Evolutionary conservation across 2,329 filamentous ascomycete genomes (phyloP).

Genomic region (Catunica adiposa): DNA sequence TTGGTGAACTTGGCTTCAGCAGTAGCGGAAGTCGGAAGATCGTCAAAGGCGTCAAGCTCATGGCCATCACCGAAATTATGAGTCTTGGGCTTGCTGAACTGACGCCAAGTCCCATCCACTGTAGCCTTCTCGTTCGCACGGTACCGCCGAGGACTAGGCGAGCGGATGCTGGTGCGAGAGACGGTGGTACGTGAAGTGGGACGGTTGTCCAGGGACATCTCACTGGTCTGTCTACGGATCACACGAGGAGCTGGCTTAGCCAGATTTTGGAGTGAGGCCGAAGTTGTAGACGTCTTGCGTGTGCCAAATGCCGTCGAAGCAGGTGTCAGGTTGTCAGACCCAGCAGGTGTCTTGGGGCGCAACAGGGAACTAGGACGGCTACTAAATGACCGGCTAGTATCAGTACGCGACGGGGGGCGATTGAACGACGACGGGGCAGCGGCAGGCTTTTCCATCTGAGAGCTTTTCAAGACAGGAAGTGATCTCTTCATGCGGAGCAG

Average conservation of each 20-base stretch:
- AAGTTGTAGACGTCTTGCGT: slow-evolving; percentile 52
- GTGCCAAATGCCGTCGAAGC: background rate
- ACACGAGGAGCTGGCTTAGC: slow-evolving; percentile 48
- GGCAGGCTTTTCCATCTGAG: slow-evolving; percentile 32
- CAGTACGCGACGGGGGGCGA: slow-evolving; percentile 29
- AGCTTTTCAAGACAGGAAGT: slow-evolving; percentile 38
- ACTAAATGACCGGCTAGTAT: slow-evolving; percentile 1
- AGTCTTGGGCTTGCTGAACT: slow-evolving; percentile 16
- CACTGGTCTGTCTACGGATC: slow-evolving; percentile 70
- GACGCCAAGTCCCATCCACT: slow-evolving; percentile 15
- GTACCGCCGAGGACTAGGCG: slow-evolving; percentile 40
- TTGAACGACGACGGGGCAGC: slow-evolving; percentile 34
- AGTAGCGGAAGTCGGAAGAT: slow-evolving; percentile 73
- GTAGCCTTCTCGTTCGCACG: slow-evolving; percentile 16
- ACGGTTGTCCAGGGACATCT: slow-evolving; percentile 43
- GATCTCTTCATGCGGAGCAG: slow-evolving; percentile 50
- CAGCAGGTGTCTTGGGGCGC: slow-evolving; percentile 56
- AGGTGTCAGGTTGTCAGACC: slow-evolving; percentile 26
- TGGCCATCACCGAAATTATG: slow-evolving; percentile 70
- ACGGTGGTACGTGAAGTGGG: slow-evolving; percentile 37
- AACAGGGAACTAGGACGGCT: slow-evolving; percentile 20
- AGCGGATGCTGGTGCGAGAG: slow-evolving; percentile 41
- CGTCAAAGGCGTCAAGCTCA: slow-evolving; percentile 86
- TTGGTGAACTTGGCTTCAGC: slow-evolving; percentile 72
- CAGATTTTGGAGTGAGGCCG: slow-evolving; percentile 60